Evolutionary conservation across 768 basidiomycete genomes (phyloP), one percentile per base, ranked within the genome.

Genomic region (Hypholoma sublateritium): DNA sequence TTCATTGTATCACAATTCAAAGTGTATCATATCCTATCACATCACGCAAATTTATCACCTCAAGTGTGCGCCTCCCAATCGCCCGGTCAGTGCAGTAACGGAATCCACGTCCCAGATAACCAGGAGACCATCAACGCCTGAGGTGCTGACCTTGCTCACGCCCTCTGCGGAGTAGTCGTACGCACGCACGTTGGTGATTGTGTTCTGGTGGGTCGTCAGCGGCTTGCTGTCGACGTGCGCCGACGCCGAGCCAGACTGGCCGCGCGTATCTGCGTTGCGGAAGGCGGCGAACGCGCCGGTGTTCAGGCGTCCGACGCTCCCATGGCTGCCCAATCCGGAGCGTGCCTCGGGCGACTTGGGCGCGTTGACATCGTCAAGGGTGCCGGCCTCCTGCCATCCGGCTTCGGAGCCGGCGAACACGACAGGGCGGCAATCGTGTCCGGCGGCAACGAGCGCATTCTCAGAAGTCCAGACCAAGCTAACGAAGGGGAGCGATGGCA

Each of bases 361-460:
- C 0, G 79, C 71, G 13, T 77, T 80, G n/a, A 86, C 78, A 64
- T 96, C 92, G 67, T 98, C 97, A 62, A 99, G 81, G 56, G 89
- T 92, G 12, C 91, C 89, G 36, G 83, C 75, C 43, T 83, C 75
- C 45, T 84, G 78, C 97, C 97, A 99, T 1, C 93, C 94, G 24
- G 70, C 74, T 48, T 82, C 79, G 39, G 80, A 80, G 8, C 94
- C 95, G 2, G 83, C 78, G 73, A 94, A 95, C 25, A 97, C 83
- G 21, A 94, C 74, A 1, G 97, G 97, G 68, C 95, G 95, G 75
- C 97, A 99, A 70, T 98, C 97, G 73, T 99, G 96, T 0, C 97
- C 97, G 0, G 95, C 97, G 0, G 93, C 95, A 42, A 99, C 80
- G 60, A 99, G 71, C 8, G 85, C 74, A 56, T 87, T 82, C 70